Conservation (phyloP, 2,329 filamentous ascomycete species). For the Dothistroma pini region DNA sequence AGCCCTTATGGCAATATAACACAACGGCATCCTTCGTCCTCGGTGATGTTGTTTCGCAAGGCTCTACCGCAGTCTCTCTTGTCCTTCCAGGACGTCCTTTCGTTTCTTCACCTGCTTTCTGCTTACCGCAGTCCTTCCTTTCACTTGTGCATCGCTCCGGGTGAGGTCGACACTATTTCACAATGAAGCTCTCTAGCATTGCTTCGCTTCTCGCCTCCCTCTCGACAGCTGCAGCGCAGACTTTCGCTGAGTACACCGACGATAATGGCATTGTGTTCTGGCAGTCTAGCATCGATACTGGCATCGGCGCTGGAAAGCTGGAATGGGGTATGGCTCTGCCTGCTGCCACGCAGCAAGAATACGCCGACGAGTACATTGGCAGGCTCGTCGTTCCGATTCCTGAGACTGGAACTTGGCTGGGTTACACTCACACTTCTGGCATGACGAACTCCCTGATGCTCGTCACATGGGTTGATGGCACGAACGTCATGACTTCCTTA, state of each 20-base stretch:
- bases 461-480: conserved; percentile 55
- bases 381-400: conserved; percentile 49
- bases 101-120: conserved; percentile 8
- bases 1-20: conserved; percentile 1
- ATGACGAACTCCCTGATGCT: conserved; percentile 60
- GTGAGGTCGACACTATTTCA: conserved; percentile 14
- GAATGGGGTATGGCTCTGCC: conserved; percentile 55
- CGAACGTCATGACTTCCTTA: conserved; percentile 56
- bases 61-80: not conserved
- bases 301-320: conserved; percentile 44
- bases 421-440: conserved; percentile 53
- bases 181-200: conserved; percentile 26
- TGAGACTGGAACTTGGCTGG: conserved; percentile 53
- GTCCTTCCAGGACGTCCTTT: conserved; percentile 20
- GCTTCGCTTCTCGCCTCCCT: conserved; percentile 19
- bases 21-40: not conserved
- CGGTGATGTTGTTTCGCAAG: not conserved
- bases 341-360: conserved; percentile 38
- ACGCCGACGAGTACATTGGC: conserved; percentile 57
- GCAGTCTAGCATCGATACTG: conserved; percentile 45
- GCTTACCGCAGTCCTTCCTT: not conserved
- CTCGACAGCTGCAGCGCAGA: conserved; percentile 25
- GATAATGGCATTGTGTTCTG: conserved; percentile 54
- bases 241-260: conserved; percentile 28
- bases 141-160: conserved; percentile 14